A percentile compares a stretch with the other conserved stretches of the same genome.
Conservation (phyloP, 495 filamentous ascomycete species). For the Penicillium ucsense region DNA sequence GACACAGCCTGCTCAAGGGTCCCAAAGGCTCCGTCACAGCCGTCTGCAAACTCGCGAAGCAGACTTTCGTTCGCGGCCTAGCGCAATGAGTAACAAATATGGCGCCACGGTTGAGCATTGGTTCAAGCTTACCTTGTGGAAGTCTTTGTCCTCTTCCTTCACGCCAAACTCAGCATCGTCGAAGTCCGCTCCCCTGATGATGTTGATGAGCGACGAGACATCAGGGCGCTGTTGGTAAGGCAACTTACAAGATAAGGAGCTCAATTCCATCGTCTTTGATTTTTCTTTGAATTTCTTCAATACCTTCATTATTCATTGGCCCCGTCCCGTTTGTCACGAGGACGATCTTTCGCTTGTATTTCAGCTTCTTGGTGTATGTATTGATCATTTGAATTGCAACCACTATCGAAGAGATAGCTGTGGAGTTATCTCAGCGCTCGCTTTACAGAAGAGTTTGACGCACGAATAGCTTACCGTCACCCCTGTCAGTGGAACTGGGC, state of each 20-base stretch:
- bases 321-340: constrained; percentile 76
- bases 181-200: constrained; percentile 88
- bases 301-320: constrained; percentile 51
- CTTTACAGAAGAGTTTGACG: too few relatives aligned
- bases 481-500: constrained; percentile 57
- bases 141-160: constrained; percentile 84
- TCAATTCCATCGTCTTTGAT: constrained; percentile 69
- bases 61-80: constrained; percentile 58
- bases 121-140: constrained; percentile 42
- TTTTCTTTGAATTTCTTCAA: constrained; percentile 57
- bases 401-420: constrained; percentile 73
- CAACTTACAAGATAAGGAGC: constrained; percentile 59
- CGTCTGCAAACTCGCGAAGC: constrained; percentile 52
- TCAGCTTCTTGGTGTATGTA: constrained; percentile 73
- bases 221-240: constrained; percentile 16
- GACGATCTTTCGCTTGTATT: constrained; percentile 74
- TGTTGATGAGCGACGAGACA: constrained; percentile 16
- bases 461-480: constrained; percentile 49
- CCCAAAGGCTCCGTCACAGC: constrained; percentile 60
- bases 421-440: too few relatives aligned
- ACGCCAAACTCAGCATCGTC: constrained; percentile 86
- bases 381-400: constrained; percentile 82
- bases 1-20: constrained; percentile 78
- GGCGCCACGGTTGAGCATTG: background rate
- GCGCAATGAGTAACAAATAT: background rate